phyloP scores from a whole-genome alignment of 164 flowering plant genomes.

The Warburgia ugandensis region DNA sequence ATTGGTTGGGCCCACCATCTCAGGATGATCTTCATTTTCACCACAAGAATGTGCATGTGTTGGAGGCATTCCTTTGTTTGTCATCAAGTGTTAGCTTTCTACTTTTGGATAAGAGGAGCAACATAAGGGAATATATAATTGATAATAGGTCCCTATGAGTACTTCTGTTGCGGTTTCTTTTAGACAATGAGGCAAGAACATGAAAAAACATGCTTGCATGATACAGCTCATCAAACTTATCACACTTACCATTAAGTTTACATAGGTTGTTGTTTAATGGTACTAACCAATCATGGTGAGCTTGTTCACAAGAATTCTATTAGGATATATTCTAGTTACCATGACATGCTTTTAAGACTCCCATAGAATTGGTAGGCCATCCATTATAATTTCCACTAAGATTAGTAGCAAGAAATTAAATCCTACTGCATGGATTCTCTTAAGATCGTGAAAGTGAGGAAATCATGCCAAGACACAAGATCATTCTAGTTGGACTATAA shows the following conservation, averaged over 20 bases:
- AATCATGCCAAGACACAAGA: slow-evolving; percentile 15
- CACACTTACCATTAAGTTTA: too few relatives aligned
- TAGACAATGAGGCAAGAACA: slow-evolving; percentile 9
- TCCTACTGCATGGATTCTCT: slow-evolving; percentile 18
- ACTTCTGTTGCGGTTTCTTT: slow-evolving; percentile 8
- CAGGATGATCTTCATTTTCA: slow-evolving; percentile 20
- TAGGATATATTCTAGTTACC: slow-evolving; percentile 14
- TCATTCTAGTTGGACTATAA: slow-evolving; percentile 15
- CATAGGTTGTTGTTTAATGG: slow-evolving; percentile 10
- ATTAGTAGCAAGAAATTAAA: slow-evolving; percentile 19
- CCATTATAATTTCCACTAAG: slow-evolving; percentile 15
- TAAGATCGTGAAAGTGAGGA: slow-evolving; percentile 14
- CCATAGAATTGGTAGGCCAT: slow-evolving; percentile 17
- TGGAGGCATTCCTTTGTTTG: slow-evolving; percentile 14
- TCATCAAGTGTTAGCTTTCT: slow-evolving; percentile 13
- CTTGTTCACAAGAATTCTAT: slow-evolving; percentile 15
- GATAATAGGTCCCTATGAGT: slow-evolving; percentile 4
- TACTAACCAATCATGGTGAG: slow-evolving; percentile 13
- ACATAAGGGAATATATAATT: slow-evolving; percentile 12
- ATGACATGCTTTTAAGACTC: slow-evolving; percentile 17
- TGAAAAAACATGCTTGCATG: slow-evolving; percentile 12
- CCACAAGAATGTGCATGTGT: slow-evolving; percentile 15
- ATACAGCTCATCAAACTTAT: slow-evolving; percentile 10
- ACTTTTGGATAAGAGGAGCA: slow-evolving; percentile 18
- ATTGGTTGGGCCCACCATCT: slow-evolving; percentile 24